Conservation (phyloP, 2,329 filamentous ascomycete species). For the Pseudonectria foliicola region DNA sequence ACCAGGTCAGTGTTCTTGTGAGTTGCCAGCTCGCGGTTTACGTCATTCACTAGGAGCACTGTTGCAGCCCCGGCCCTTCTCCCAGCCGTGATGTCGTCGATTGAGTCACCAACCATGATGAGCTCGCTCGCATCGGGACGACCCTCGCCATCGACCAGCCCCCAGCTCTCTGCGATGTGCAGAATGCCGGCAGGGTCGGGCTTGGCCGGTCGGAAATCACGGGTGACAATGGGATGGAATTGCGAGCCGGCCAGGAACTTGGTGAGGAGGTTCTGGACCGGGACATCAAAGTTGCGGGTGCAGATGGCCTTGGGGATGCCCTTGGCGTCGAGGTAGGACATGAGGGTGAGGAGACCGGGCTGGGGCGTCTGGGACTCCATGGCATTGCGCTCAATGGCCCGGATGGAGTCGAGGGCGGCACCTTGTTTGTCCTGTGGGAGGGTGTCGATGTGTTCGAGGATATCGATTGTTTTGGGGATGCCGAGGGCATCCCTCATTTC, state of each 20-base stretch:
- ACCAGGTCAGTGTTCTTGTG: slow-evolving; percentile 74
- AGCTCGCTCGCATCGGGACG: slow-evolving; percentile 38
- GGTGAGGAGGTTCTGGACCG: slow-evolving; percentile 64
- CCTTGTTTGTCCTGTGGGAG: slow-evolving; percentile 56
- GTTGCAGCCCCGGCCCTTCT: slow-evolving; percentile 78
- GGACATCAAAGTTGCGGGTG: slow-evolving; percentile 85
- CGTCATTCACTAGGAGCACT: slow-evolving; percentile 79
- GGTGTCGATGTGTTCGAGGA: slow-evolving; percentile 78
- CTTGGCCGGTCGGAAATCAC: slow-evolving; percentile 78
- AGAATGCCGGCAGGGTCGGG: slow-evolving; percentile 82
- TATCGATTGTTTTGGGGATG: slow-evolving; percentile 70
- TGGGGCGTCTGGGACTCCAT: slow-evolving; percentile 79
- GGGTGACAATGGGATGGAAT: slow-evolving; percentile 76
- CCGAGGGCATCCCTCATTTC: slow-evolving; percentile 73
- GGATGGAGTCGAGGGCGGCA: slow-evolving; percentile 65
- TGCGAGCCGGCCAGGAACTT: slow-evolving; percentile 63
- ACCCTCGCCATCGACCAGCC: slow-evolving; percentile 33
- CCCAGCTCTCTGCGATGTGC: slow-evolving; percentile 77
- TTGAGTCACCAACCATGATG: slow-evolving; percentile 69
- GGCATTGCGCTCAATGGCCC: slow-evolving; percentile 69
- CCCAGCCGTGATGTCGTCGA: slow-evolving; percentile 91
- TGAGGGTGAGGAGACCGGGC: slow-evolving; percentile 68
- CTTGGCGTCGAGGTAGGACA: slow-evolving; percentile 69
- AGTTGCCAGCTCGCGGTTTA: slow-evolving; percentile 61
- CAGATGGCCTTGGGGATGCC: slow-evolving; percentile 75